These are phyloP conservation scores for Geotrichum restrictum DNA, from an alignment of 1,139 yeast genomes.

Conservation along the genomic window DNA sequence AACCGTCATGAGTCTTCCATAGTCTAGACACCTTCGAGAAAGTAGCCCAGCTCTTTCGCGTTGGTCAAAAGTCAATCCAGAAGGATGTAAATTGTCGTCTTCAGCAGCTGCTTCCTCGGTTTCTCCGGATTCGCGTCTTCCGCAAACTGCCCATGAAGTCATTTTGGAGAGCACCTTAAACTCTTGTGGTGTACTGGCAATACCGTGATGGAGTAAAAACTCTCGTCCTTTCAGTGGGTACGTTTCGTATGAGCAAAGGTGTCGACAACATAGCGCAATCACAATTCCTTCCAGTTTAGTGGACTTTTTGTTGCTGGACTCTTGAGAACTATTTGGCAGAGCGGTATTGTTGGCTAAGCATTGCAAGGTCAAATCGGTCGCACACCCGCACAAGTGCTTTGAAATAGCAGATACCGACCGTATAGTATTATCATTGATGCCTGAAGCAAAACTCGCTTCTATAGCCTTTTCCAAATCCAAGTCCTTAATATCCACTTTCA, in stretches of 20 bases:
- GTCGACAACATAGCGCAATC: constrained; percentile 94
- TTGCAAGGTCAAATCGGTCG: constrained; percentile 77
- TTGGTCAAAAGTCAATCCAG: constrained; percentile 45
- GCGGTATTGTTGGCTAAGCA: constrained; percentile 51
- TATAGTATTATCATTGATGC: not conserved
- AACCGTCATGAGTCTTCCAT: constrained; percentile 52
- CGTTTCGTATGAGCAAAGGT: constrained; percentile 63
- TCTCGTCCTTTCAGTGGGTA: constrained; percentile 46
- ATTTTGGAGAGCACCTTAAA: constrained; percentile 57
- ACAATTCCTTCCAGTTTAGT: constrained; percentile 50
- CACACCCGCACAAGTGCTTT: constrained; percentile 89
- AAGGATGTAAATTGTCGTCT: constrained; percentile 36
- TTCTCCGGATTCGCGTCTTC: constrained; percentile 42
- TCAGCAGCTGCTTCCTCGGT: constrained; percentile 25
- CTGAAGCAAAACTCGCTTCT: not conserved
- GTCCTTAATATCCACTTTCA: constrained; percentile 77
- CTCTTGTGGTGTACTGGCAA: constrained; percentile 35
- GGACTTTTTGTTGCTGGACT: constrained; percentile 22
- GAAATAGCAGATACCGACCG: constrained; percentile 58
- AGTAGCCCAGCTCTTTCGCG: constrained; percentile 58
- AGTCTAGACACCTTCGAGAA: constrained; percentile 70
- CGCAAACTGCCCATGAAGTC: constrained; percentile 87
- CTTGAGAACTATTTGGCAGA: constrained; percentile 16
- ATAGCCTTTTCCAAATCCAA: constrained; percentile 51
- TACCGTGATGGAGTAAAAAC: constrained; percentile 34